Base-by-base conservation (phyloP, 139 green algal species). In the Chlamydomonas sphaeroides region DNA sequence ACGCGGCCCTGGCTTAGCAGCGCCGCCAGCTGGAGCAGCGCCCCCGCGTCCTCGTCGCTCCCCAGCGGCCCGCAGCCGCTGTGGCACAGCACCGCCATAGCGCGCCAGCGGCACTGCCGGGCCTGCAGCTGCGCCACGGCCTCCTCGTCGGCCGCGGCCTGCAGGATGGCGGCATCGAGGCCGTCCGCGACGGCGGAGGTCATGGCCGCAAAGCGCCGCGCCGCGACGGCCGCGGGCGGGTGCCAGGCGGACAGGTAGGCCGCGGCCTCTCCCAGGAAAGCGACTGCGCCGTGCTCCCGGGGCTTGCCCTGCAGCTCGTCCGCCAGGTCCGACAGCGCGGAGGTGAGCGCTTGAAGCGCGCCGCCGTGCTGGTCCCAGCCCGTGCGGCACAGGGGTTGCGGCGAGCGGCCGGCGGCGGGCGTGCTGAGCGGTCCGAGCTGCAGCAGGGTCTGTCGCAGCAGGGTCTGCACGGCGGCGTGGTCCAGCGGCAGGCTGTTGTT, bases 121-220 rank as follows among this genome's bases (percentile, higher is more conserved):
- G 76, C 76, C 65, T 67, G 53, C 74, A 66, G 77, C 65, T 42
- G 25, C 23, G 76, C 30, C n/a, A 36, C 62, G 2, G 6, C 23
- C 56, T 7, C 1, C 2, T n/a, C 56, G 56, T 62, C 56, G 2
- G 56, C 56, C 23, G 30, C 26, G 6, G 65, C 65, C 3, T 45
- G 36, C 65, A 51, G 28, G 62, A 66, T 30, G 33, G 7, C 7
- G 6, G 56, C 56, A 21, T 65, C 35, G 35, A 84, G 48, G 17
- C 42, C 53, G 41, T 91, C 86, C 42, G 90, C 90, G 41, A 57
- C 81, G 7, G 42, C 35, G 4, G 26, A 41, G 10, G 84, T 86
- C 69, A 90, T 90, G 23, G 38, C 66, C 21, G 90, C 88, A 85
- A 93, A 92, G n/a, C 66, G 75, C 28, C 76, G 68, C 18, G 86